Conservation (phyloP, 2,329 filamentous ascomycete species). For the Trichoderma afroharzianum region DNA sequence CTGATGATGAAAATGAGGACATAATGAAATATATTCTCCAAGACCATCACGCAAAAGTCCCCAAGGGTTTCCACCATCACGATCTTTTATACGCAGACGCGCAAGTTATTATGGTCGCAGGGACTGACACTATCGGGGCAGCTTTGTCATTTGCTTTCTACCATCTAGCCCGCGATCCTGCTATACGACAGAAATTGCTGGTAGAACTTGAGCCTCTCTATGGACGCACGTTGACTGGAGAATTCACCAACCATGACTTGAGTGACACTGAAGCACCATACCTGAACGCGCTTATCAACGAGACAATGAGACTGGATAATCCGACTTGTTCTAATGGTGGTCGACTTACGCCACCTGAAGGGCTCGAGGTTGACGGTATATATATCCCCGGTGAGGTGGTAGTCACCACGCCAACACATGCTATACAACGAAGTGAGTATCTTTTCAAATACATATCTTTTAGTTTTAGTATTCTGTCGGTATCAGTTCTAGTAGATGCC, state of each 20-base stretch:
- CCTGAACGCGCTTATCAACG: slow-evolving; percentile 29
- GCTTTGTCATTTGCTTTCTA: not conserved
- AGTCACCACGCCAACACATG: not conserved
- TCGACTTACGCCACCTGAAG: slow-evolving; percentile 25
- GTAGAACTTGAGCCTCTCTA: slow-evolving; percentile 17
- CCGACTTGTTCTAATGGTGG: slow-evolving; percentile 27
- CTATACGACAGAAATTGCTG: slow-evolving; percentile 17
- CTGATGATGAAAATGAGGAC: slow-evolving; percentile 22
- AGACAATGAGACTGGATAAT: slow-evolving; percentile 30
- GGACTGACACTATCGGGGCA: not conserved
- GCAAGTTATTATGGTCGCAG: slow-evolving; percentile 23
- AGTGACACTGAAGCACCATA: slow-evolving; percentile 14
- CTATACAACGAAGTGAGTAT: not conserved
- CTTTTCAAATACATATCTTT: no score
- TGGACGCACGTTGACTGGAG: slow-evolving; percentile 19
- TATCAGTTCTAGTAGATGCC: not conserved
- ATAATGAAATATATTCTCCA: slow-evolving; percentile 26
- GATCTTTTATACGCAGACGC: slow-evolving; percentile 24
- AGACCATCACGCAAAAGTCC: slow-evolving; percentile 24
- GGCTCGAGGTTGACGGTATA: slow-evolving; percentile 24
- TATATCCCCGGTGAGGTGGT: slow-evolving; percentile 27
- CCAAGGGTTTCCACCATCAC: slow-evolving; percentile 22
- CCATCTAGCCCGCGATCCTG: not conserved
- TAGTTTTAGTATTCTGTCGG: not conserved
- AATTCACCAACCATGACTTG: slow-evolving; percentile 23